Evolutionary conservation across 2,329 filamentous ascomycete genomes (phyloP).

Genomic region (Aschersonia sp.): DNA sequence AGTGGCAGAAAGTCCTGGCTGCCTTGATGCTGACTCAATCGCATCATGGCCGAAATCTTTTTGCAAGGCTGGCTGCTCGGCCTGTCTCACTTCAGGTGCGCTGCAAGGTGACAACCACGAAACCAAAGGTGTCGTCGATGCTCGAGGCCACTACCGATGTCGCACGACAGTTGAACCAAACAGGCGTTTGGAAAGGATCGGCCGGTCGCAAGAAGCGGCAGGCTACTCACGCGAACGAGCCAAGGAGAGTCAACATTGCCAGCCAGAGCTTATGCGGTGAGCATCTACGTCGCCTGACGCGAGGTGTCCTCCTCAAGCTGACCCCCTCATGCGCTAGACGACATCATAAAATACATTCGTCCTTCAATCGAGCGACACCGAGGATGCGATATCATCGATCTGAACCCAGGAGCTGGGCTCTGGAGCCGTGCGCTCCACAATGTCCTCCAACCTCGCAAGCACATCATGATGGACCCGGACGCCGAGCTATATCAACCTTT

Average conservation of each 20-base stretch:
- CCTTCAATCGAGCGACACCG: constrained; percentile 52
- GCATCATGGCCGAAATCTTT: constrained; percentile 1
- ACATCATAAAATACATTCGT: constrained; percentile 55
- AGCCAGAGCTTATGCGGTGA: constrained; percentile 34
- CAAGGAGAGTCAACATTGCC: constrained; percentile 35
- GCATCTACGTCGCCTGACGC: constrained; percentile 4
- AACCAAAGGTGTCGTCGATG: constrained; percentile 5
- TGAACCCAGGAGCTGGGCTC: constrained; percentile 67
- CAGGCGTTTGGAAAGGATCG: constrained; percentile 12
- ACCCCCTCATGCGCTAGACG: constrained; percentile 31
- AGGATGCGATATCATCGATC: constrained; percentile 75
- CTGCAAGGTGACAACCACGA: constrained; percentile 2
- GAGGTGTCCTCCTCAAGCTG: not conserved
- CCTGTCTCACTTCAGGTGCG: constrained; percentile 3
- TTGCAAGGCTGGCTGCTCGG: constrained; percentile 4
- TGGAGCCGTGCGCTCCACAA: constrained; percentile 70
- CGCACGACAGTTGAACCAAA: constrained; percentile 12
- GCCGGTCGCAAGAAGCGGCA: constrained; percentile 5
- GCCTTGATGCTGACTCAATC: constrained; percentile 1
- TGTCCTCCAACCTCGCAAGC: constrained; percentile 60
- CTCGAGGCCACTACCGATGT: constrained; percentile 6
- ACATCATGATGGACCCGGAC: constrained; percentile 70
- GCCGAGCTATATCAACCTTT: constrained; percentile 40
- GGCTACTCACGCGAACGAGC: constrained; percentile 9
- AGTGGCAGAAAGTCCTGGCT: not conserved